Evolutionary conservation across 139 green algal species (phyloP).

Genomic region (Coccomyxa sp.): DNA sequence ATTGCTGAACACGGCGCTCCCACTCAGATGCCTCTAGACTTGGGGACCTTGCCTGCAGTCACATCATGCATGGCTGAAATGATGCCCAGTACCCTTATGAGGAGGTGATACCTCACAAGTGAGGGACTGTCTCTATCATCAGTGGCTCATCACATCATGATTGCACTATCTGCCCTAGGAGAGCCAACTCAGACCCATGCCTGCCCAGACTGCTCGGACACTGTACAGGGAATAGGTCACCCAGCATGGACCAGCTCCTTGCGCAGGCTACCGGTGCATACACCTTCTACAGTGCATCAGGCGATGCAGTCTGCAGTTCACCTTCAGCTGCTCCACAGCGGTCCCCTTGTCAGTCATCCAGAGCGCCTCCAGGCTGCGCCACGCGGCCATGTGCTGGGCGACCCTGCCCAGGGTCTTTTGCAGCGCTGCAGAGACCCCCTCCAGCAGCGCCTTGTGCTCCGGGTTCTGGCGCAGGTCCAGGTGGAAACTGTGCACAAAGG

Average conservation of each 20-base stretch:
- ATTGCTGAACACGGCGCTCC: no score
- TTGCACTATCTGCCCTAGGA: slow-evolving; percentile 4
- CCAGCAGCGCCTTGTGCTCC: slow-evolving; percentile 42
- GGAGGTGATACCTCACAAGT: no score
- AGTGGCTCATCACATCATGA: neutral
- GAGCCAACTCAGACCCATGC: neutral
- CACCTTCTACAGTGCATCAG: no score
- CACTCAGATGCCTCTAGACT: no score
- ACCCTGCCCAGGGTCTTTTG: slow-evolving; percentile 26
- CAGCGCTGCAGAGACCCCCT: slow-evolving; percentile 67
- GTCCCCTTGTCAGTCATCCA: slow-evolving; percentile 81
- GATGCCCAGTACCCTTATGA: no score
- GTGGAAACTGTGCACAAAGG: slow-evolving; percentile 76
- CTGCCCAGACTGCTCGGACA: slow-evolving; percentile 2
- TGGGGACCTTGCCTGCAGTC: no score
- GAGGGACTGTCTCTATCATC: no score
- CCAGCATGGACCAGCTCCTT: no score
- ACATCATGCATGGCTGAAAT: no score
- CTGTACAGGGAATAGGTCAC: no score
- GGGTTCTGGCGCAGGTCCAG: slow-evolving; percentile 67
- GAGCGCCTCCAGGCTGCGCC: slow-evolving; percentile 64
- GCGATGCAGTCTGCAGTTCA: no score
- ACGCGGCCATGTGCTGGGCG: slow-evolving; percentile 59
- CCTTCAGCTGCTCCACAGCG: slow-evolving; percentile 82
- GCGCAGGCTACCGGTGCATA: no score